phyloP scores from a whole-genome alignment of 108 stramenopile genomes.

The Nannochloropsis gaditana region DNA sequence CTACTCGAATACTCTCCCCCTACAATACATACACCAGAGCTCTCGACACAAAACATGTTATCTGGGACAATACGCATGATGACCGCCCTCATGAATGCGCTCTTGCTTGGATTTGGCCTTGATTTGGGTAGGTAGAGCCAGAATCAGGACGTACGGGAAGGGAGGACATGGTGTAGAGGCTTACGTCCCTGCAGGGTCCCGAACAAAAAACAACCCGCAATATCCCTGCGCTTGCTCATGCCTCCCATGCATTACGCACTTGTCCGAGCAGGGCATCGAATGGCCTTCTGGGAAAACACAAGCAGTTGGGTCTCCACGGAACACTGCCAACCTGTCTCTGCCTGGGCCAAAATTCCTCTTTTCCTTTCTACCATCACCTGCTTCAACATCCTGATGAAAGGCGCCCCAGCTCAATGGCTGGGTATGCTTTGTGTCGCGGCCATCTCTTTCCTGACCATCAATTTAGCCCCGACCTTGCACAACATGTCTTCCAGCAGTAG shows the following conservation, averaged over 20 bases:
- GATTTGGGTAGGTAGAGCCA: not conserved
- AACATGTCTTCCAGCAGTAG: not conserved
- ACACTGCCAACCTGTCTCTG: not conserved
- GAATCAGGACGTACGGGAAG: no score
- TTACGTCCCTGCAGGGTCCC: no score
- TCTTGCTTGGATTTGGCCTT: not conserved
- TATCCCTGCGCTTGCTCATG: no score
- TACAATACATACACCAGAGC: not conserved
- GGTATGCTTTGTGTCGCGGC: not conserved
- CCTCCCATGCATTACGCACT: not conserved
- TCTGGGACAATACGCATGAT: conserved; percentile 8
- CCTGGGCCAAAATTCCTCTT: not conserved
- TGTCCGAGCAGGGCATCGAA: not conserved
- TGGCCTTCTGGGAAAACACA: not conserved
- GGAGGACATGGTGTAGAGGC: no score
- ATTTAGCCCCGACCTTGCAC: not conserved
- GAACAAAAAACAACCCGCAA: no score
- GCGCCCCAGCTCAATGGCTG: not conserved
- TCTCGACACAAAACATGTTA: not conserved
- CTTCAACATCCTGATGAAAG: conserved; percentile 20
- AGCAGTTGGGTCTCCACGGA: not conserved
- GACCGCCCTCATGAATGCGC: not conserved
- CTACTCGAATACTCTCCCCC: not conserved
- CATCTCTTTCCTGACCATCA: not conserved
- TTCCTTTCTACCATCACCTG: not conserved